Percentiles rank a stretch among this genome's conserved stretches.
These are phyloP conservation scores for Cryomyces minteri DNA, from an alignment of 495 filamentous ascomycete genomes.

Conservation along the genomic window DNA sequence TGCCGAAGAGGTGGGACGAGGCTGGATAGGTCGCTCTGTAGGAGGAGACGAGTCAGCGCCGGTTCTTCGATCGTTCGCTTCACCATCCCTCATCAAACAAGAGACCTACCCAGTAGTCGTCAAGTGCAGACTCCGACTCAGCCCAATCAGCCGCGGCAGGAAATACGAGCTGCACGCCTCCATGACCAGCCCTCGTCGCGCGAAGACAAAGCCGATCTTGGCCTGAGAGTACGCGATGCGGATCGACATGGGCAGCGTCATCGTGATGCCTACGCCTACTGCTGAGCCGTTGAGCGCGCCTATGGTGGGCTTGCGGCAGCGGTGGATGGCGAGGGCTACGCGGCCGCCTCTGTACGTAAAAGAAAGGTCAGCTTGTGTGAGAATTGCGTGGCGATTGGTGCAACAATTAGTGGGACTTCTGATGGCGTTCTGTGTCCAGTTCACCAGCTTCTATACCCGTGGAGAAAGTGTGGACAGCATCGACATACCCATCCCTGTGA, in stretches of 20 bases:
- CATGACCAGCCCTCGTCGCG: conserved; percentile 38
- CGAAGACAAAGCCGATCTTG: conserved; percentile 48
- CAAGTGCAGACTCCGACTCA: conserved; percentile 38
- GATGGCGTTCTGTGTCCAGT: too few relatives aligned
- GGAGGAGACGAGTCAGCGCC: too few relatives aligned
- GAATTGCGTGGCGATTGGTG: neutral
- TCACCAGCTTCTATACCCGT: neutral
- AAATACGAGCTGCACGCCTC: conserved; percentile 47
- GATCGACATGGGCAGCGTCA: conserved; percentile 43
- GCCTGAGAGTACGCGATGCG: conserved; percentile 33
- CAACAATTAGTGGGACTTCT: too few relatives aligned
- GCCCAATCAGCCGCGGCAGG: conserved; percentile 40
- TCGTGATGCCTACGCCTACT: conserved; percentile 49
- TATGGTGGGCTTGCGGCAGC: conserved; percentile 45
- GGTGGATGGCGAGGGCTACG: conserved; percentile 38
- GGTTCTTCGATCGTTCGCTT: too few relatives aligned
- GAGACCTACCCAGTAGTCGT: conserved; percentile 32
- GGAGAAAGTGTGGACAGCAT: neutral
- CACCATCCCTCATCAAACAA: too few relatives aligned
- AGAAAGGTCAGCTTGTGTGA: neutral
- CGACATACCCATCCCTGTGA: conserved; percentile 30
- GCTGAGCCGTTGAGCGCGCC: conserved; percentile 46
- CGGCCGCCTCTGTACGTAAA: conserved; percentile 28
- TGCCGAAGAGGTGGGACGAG: conserved; percentile 24
- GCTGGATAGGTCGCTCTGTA: too few relatives aligned